These are phyloP conservation scores for Seiridium unicorne DNA, from an alignment of 2,329 filamentous ascomycete species.

Conservation along the genomic window DNA sequence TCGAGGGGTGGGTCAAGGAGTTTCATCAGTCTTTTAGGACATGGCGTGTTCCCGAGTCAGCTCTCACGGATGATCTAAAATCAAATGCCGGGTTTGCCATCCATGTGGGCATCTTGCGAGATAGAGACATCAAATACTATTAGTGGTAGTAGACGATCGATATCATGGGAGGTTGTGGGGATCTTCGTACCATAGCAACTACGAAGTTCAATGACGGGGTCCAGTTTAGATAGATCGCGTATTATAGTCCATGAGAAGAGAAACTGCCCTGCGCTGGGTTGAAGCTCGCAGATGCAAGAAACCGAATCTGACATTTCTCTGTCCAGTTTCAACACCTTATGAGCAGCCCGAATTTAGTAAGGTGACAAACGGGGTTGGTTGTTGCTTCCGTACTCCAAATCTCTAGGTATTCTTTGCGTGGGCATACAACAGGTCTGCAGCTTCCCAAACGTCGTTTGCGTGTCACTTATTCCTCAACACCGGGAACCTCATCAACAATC, in stretches of 20 bases:
- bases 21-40: constrained; percentile 67
- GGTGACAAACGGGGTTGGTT: too few species aligned
- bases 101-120: constrained; percentile 68
- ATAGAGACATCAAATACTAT: not conserved
- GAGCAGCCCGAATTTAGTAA: too few species aligned
- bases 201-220: too few species aligned
- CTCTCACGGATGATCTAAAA: constrained; percentile 57
- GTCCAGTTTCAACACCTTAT: too few species aligned
- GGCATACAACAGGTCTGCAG: not conserved
- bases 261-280: too few species aligned
- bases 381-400: not conserved
- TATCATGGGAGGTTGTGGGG: not conserved
- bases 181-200: not conserved
- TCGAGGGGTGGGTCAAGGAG: constrained; percentile 73
- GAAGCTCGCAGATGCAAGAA: too few species aligned
- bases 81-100: constrained; percentile 75
- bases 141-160: not conserved
- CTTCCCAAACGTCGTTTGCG: not conserved
- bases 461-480: not conserved
- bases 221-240: not conserved
- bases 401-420: not conserved
- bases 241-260: not conserved
- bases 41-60: constrained; percentile 71
- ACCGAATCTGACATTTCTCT: too few species aligned
- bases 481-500: not conserved